Base-by-base conservation (phyloP, 352 stramenopile genomes). In the Phytophthora sp. region DNA sequence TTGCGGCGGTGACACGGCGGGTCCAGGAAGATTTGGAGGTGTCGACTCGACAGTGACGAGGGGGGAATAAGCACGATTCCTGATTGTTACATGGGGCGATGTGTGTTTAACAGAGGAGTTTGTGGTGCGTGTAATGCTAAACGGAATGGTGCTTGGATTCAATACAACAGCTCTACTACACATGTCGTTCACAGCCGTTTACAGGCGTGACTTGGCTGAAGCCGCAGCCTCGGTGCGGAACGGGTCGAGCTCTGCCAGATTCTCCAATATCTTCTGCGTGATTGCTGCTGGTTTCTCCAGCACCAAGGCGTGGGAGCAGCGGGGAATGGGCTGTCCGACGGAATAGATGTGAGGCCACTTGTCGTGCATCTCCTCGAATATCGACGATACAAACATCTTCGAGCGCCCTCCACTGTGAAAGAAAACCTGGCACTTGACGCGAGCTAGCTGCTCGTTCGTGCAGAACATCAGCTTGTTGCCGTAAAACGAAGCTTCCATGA, bases 281-380 rank as follows among this genome's bases (percentile, higher is more conserved):
- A 66, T 62, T 20, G 45, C 59, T 8, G 55, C 63, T 34, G 72
- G 60, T 18, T 78, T 66, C 37, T 86, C 74, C 54, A 84, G 46
- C 3, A 86, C 23, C 54, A 86, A 66, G 32, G 44, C 24, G 35
- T 84, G 77, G 1, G 62, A 74, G 24, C 57, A 42, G 15, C 66
- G 54, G 4, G 65, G 53, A 34, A 84, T 65, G 4, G 66, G 38
- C 12, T 63, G 31, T 5, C 10, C 55, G 7, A 83, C 31, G 3
- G 26, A 56, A 39, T 82, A 84, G 4, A 73, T 46, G 23, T 71
- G 38, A 5, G 77, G 71, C 24, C 70, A 61, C 21, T 54, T 56
- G 0, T 67, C 28, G 1, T 59, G 15, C 18, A 86, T 49, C 18
- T 28, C 27, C 5, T 60, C 17, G 23, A 71, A 70, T 20, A 59